phyloP scores from a whole-genome alignment of 352 stramenopile genomes.

The Pythium aristosporum region DNA sequence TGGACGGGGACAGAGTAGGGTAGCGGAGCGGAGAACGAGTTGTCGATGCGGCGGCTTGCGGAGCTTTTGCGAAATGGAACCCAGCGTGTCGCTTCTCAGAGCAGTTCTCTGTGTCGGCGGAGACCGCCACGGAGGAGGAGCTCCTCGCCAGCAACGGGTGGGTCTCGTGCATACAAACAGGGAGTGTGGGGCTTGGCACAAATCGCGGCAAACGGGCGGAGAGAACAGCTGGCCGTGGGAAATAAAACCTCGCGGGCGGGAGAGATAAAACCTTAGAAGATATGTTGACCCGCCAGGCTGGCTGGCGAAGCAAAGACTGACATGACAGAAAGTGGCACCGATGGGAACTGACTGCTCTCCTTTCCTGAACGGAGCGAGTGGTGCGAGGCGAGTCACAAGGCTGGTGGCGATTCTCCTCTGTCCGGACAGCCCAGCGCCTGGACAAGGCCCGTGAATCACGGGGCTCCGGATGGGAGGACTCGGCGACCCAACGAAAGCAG shows the following conservation, averaged over 20 bases:
- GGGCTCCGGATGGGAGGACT: too few relatives aligned
- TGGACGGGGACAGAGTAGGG: neutral
- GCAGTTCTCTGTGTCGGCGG: conserved; percentile 11
- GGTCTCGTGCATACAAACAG: conserved; percentile 24
- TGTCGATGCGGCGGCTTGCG: conserved; percentile 17
- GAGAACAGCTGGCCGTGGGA: neutral
- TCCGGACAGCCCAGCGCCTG: too few relatives aligned
- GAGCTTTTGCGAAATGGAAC: conserved; percentile 21
- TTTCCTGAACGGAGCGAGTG: too few relatives aligned
- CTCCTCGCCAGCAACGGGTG: conserved; percentile 18
- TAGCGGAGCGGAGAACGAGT: neutral
- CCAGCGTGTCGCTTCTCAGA: neutral
- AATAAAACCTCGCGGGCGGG: conserved; percentile 5
- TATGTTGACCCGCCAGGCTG: neutral
- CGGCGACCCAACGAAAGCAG: too few relatives aligned
- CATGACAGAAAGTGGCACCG: too few relatives aligned
- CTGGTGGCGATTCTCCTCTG: too few relatives aligned
- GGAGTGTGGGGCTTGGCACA: neutral
- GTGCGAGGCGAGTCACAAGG: too few relatives aligned
- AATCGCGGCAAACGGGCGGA: neutral
- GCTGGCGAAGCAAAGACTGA: neutral
- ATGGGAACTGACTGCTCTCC: too few relatives aligned
- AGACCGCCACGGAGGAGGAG: conserved; percentile 2
- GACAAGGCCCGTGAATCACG: too few relatives aligned
- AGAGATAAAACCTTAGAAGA: conserved; percentile 3